Evolutionary conservation across 1,284 basidiomycete species (phyloP).

Genomic region (Naganishia sp.): DNA sequence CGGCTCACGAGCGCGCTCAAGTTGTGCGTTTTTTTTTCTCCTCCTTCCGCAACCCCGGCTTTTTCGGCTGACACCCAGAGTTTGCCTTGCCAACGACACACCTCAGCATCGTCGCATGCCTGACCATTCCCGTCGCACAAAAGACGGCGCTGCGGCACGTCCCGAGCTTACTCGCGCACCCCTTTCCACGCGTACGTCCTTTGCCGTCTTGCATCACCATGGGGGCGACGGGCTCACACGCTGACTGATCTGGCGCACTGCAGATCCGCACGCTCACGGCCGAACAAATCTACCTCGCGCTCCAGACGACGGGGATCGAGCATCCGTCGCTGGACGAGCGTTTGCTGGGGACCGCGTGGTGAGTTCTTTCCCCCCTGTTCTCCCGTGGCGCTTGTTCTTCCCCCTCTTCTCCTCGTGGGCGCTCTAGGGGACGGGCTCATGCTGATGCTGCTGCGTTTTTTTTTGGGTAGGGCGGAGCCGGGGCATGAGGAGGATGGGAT

Average conservation of each 20-base stretch:
- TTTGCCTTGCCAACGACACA: too few species aligned
- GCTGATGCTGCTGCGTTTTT: too few species aligned
- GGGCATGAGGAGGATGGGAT: neutral
- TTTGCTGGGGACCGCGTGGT: constrained; percentile 82
- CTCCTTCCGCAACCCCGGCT: constrained; percentile 4
- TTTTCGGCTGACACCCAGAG: constrained; percentile 16
- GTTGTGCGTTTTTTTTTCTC: constrained; percentile 61
- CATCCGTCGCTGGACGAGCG: constrained; percentile 74
- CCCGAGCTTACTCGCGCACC: neutral
- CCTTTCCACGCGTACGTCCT: constrained; percentile 12
- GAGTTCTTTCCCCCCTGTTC: constrained; percentile 35
- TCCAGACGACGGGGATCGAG: constrained; percentile 68
- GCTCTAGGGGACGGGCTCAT: neutral
- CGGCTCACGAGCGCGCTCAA: constrained; percentile 76
- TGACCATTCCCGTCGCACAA: constrained; percentile 8
- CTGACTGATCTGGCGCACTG: constrained; percentile 3
- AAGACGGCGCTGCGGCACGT: neutral
- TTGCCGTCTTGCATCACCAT: too few species aligned
- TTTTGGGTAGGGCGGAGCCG: constrained; percentile 1
- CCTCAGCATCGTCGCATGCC: neutral
- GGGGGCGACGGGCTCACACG: neutral
- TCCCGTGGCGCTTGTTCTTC: constrained; percentile 33
- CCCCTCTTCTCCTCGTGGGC: neutral
- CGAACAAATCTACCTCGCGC: constrained; percentile 73
- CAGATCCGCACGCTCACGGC: constrained; percentile 76